Base-by-base conservation (phyloP, 768 basidiomycete species). In the Boletus rufocinnamomeus region DNA sequence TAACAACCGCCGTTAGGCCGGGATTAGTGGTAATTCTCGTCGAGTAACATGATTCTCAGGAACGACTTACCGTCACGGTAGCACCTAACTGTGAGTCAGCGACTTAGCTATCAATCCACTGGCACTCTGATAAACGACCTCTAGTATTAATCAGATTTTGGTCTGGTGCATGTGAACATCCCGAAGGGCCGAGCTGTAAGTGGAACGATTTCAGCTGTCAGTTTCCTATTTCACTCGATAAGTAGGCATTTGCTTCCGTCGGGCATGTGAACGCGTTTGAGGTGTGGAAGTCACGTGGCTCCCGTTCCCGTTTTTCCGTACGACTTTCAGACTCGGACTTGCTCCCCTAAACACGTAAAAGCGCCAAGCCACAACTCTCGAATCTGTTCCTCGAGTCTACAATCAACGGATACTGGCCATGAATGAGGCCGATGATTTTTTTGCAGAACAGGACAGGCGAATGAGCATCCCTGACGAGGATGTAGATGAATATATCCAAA, bases 401-500 rank as follows among this genome's bases (percentile, higher is more conserved):
- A 17, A 43, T 34, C 27, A 44, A 48, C 28, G 16, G 21, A n/a
- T 11, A 41, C 23, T 14, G 1, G 19, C 41, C 56, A 69, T 73
- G 61, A 67, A 75, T 41, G 76, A 79, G 55, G 32, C 79, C 14
- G 76, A 83, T 13, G 69, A 72, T 2, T 86, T 84, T 60, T 87
- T 82, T 63, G 69, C 67, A 23, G 85, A 86, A 67, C 83, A 82
- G 68, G 81, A 86, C 51, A 72, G 70, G 53, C 77, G 75, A 10
- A 82, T 86, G 83, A 77, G 74, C 47, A 58, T 82, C 19, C 80
- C 82, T 4, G 80, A 84, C 40, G 83, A 85, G 66, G 79, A 81
- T 40, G 60, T 81, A 47, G 74, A 80, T 17, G 77, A 80, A 46
- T 86, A 82, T 61, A 60, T 82, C 47, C 69, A 70, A 45, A 70